phyloP scores from a whole-genome alignment of 164 flowering plant genomes.

The Magnolia changhungtana region DNA sequence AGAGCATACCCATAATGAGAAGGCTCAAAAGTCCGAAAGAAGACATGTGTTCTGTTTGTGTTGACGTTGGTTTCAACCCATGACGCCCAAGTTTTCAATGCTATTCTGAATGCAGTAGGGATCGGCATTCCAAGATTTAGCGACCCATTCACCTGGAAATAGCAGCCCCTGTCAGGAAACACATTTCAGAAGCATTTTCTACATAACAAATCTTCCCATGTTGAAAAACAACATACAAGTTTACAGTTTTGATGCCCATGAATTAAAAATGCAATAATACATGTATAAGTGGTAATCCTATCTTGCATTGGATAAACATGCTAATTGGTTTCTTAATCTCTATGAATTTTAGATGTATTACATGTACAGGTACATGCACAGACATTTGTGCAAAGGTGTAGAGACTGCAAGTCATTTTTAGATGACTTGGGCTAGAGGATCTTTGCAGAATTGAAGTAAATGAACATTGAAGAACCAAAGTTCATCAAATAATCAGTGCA shows the following conservation, averaged over 20 bases:
- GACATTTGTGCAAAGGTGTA: too few relatives aligned
- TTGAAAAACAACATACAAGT: too few relatives aligned
- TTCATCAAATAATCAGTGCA: not conserved
- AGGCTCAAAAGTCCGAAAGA: constrained; percentile 80
- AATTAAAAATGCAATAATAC: too few relatives aligned
- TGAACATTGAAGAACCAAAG: not conserved
- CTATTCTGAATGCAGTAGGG: constrained; percentile 46
- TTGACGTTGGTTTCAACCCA: constrained; percentile 59
- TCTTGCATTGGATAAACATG: too few relatives aligned
- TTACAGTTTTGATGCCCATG: too few relatives aligned
- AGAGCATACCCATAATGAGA: constrained; percentile 77
- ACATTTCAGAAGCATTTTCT: constrained; percentile 15
- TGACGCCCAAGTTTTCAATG: constrained; percentile 71
- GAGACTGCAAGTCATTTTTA: too few relatives aligned
- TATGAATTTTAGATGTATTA: too few relatives aligned
- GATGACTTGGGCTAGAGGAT: too few relatives aligned
- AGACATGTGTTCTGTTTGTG: constrained; percentile 57
- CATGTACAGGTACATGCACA: too few relatives aligned
- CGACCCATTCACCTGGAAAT: constrained; percentile 58
- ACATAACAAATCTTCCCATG: not conserved
- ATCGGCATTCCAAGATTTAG: constrained; percentile 75
- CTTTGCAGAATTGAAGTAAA: not conserved
- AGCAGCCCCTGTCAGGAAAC: constrained; percentile 66
- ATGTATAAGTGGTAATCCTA: too few relatives aligned
- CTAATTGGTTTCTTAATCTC: too few relatives aligned